phyloP scores from a whole-genome alignment of 2,329 filamentous ascomycete species.

The Fusarium musae region DNA sequence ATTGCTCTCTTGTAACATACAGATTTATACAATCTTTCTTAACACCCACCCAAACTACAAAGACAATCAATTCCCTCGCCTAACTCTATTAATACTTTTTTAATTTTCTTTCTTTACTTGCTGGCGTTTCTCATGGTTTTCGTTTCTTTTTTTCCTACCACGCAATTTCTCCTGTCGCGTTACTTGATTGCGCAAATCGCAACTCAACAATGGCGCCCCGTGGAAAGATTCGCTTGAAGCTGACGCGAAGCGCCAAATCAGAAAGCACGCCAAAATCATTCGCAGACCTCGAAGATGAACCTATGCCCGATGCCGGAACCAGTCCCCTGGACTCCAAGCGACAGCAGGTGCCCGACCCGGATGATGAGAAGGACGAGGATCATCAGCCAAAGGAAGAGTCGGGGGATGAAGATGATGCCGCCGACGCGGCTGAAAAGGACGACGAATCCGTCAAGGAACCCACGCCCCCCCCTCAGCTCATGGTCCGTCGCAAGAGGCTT shows the following conservation, averaged over 20 bases:
- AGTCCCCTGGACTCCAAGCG: constrained; percentile 54
- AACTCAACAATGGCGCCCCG: constrained; percentile 42
- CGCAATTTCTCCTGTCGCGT: constrained; percentile 6
- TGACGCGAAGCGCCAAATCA: constrained; percentile 49
- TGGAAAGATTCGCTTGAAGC: constrained; percentile 48
- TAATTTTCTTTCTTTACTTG: background rate
- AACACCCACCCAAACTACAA: constrained; percentile 12
- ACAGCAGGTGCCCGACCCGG: constrained; percentile 51
- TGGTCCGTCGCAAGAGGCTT: constrained; percentile 80
- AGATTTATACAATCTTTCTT: constrained; percentile 9
- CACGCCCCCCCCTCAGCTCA: constrained; percentile 66
- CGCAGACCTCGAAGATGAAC: constrained; percentile 52
- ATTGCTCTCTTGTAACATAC: constrained; percentile 13
- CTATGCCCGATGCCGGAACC: constrained; percentile 47
- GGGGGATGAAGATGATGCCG: constrained; percentile 53
- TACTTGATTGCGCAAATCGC: constrained; percentile 17
- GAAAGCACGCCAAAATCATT: constrained; percentile 57
- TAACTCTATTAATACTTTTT: background rate
- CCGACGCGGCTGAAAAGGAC: constrained; percentile 47
- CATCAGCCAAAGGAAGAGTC: constrained; percentile 65
- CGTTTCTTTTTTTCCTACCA: background rate
- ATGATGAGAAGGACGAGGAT: constrained; percentile 56
- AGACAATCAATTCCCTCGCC: background rate
- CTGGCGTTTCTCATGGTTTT: constrained; percentile 1
- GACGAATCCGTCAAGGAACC: constrained; percentile 62